Evolutionary conservation across 2,329 filamentous ascomycete genomes (phyloP).

Genomic region (Aspergillus flavus): DNA sequence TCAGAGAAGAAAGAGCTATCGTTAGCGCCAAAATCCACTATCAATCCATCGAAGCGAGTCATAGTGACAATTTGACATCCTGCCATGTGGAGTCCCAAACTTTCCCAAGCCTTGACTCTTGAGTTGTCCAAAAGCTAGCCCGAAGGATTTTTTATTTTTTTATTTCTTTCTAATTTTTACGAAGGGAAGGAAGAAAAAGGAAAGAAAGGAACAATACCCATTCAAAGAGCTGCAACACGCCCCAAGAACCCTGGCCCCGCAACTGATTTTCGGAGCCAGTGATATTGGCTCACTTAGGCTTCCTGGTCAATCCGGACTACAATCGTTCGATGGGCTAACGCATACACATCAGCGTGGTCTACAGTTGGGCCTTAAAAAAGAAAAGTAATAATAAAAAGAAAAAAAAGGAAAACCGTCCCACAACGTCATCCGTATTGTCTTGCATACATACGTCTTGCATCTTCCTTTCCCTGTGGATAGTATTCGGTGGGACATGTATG

Average conservation of each 20-base stretch:
- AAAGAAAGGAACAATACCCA: background rate
- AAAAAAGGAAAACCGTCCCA: background rate
- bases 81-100: constrained; percentile 7
- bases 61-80: constrained; percentile 2
- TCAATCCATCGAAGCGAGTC: background rate
- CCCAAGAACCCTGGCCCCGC: constrained; percentile 1
- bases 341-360: background rate
- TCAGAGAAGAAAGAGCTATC: background rate
- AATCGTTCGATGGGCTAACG: background rate
- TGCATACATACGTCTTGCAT: background rate
- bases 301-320: constrained; percentile 1
- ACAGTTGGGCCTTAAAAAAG: background rate
- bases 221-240: background rate
- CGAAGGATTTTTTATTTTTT: background rate
- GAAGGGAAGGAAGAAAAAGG: background rate
- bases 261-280: constrained; percentile 9
- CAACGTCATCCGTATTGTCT: constrained; percentile 1
- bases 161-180: background rate
- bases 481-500: background rate
- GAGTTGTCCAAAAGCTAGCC: background rate
- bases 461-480: background rate
- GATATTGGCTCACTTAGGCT: background rate
- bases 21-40: background rate
- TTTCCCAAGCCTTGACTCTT: constrained; percentile 5
- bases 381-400: background rate